Evolutionary conservation across 1,139 yeast genomes (phyloP), one percentile per base, ranked within the genome.

Genomic region (Kodamaea arcana): DNA sequence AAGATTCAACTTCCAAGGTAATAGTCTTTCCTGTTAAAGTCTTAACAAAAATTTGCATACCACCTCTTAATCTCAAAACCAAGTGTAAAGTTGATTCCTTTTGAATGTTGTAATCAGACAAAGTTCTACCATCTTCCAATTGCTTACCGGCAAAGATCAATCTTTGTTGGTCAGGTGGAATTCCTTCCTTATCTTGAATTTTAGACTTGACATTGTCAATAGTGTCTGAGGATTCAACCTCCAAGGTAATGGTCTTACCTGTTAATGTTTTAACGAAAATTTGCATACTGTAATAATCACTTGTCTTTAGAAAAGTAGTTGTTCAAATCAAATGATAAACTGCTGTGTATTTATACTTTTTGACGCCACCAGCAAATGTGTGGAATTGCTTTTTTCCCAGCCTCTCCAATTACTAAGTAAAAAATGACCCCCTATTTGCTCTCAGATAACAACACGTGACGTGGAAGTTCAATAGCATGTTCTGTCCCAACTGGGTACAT

Each of bases 21-120:
- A 80, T 80, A 29, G 86, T 79, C 65, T 79, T 79, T 56, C 85
- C 85, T 4, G 85, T 79, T 51, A 79, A 65, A 7, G 84, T 79
- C 56, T 70, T 70, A 42, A 64, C 75, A 56, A 69, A 69, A 42
- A 65, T 60, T 55, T 46, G 50, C 50, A 46, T 46, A 41, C 58
- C 59, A 46, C 59, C 59, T 51, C 59, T 53, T 51, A 54, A 52
- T 51, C 58, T 52, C 32, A 54, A 48, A 23, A 54, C 59, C 52
- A 54, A 53, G 54, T 84, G 94, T 45, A 84, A 69, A 49, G 94
- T 84, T 43, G 94, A 84, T 76, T 84, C 94, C 79, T 85, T 85
- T 73, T 85, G 94, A 68, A 84, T 84, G 85, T 85, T 85, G 87
- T 84, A 84, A 43, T 53, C 83, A 29, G 83, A 76, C 27, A 78